phyloP scores from a whole-genome alignment of 768 basidiomycete species.

The Porphyrellus cyaneotinctus region DNA sequence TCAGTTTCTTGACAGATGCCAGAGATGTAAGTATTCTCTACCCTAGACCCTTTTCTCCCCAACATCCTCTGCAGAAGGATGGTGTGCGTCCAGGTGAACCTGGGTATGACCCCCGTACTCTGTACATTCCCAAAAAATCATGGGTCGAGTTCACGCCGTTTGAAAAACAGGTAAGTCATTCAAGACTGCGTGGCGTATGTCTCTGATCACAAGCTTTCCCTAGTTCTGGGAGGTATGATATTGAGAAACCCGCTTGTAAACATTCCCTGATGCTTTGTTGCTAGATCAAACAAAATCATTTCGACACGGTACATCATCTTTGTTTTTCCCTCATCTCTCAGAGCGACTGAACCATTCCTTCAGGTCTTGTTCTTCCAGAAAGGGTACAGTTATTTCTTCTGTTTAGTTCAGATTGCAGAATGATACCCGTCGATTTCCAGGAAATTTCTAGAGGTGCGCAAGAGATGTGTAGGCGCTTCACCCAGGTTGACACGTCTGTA shows the following conservation, averaged over 20 bases:
- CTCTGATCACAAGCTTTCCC: neutral
- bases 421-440: slow-evolving; percentile 35
- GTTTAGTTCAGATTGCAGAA: neutral
- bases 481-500: slow-evolving; percentile 6
- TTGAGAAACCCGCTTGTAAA: neutral
- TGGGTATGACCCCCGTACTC: slow-evolving; percentile 86
- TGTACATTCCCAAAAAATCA: slow-evolving; percentile 69
- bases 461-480: neutral
- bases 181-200: neutral
- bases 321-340: slow-evolving; percentile 6
- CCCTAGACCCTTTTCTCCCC: neutral
- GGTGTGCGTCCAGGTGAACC: slow-evolving; percentile 71
- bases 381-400: slow-evolving; percentile 51
- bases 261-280: slow-evolving; percentile 5
- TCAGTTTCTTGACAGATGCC: slow-evolving; percentile 65
- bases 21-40: slow-evolving; percentile 53
- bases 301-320: slow-evolving; percentile 66
- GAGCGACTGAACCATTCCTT: slow-evolving; percentile 8
- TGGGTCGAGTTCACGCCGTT: slow-evolving; percentile 92
- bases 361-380: slow-evolving; percentile 97
- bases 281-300: slow-evolving; percentile 96
- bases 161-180: slow-evolving; percentile 69
- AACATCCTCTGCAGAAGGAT: slow-evolving; percentile 60
- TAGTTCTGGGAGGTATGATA: slow-evolving; percentile 72
- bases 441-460: slow-evolving; percentile 72